Conservation (phyloP, 1,139 yeast species). For the Tardiomyces blankii region DNA sequence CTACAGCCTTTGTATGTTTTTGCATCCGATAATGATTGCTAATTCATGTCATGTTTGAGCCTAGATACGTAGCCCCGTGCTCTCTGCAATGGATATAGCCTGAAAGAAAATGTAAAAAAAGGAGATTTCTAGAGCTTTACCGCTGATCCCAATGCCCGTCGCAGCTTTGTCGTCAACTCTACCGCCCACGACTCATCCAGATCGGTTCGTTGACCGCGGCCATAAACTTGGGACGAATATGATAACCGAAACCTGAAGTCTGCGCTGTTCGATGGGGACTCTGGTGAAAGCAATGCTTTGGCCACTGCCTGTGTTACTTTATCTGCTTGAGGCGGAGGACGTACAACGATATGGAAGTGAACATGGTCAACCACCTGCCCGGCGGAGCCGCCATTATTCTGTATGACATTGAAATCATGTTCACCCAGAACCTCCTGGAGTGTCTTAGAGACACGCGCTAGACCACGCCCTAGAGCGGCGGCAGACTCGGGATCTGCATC, state of each 20-base stretch:
- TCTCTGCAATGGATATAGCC: too few species aligned
- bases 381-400: constrained; percentile 79
- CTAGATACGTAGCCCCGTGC: too few species aligned
- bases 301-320: constrained; percentile 4
- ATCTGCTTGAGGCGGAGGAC: constrained; percentile 7
- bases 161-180: background rate
- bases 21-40: too few species aligned
- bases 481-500: constrained; percentile 61
- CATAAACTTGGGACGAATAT: constrained; percentile 19
- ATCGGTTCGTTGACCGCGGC: constrained; percentile 21
- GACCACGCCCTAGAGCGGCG: constrained; percentile 63
- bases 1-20: too few species aligned
- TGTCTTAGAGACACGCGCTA: constrained; percentile 49
- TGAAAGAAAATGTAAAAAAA: too few species aligned
- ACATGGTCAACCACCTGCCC: constrained; percentile 87
- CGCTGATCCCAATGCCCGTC: background rate
- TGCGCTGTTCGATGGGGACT: background rate
- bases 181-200: constrained; percentile 12
- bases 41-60: too few species aligned
- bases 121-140: background rate
- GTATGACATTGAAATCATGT: constrained; percentile 68
- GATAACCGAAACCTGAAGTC: constrained; percentile 6
- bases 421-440: constrained; percentile 46
- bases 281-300: background rate
- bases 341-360: constrained; percentile 54